A percentile compares a stretch with the other conserved stretches of the same genome.
These are phyloP conservation scores for Neobulgaria alba DNA, from an alignment of 2,329 filamentous ascomycete genomes.

Conservation along the genomic window DNA sequence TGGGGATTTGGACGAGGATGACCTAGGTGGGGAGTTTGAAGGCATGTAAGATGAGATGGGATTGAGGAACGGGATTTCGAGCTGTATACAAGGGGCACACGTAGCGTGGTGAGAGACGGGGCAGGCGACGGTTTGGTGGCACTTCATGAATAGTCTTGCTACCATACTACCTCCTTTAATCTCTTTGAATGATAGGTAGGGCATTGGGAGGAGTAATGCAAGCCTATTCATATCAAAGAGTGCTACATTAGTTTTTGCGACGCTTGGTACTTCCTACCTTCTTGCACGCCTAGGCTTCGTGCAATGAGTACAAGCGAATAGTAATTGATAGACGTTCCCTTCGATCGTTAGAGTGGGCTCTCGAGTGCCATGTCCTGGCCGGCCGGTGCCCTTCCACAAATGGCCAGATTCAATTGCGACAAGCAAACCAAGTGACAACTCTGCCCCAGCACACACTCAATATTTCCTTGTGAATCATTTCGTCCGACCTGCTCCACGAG, in stretches of 20 bases:
- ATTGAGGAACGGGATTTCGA: constrained; percentile 2
- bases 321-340: background rate
- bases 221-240: background rate
- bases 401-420: no score
- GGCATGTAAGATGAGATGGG: constrained; percentile 58
- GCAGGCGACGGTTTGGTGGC: background rate
- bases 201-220: background rate
- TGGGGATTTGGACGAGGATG: constrained; percentile 92
- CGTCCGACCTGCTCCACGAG: no score
- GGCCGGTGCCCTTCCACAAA: no score
- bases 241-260: background rate
- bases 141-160: background rate
- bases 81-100: constrained; percentile 15
- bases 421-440: no score
- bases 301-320: background rate
- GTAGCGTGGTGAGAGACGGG: background rate
- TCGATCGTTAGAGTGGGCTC: no score
- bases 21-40: constrained; percentile 91
- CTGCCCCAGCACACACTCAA: no score
- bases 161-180: background rate
- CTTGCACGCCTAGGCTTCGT: background rate
- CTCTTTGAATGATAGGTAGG: background rate
- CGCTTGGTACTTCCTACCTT: background rate
- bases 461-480: no score
- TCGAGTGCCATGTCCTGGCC: no score